Base-by-base conservation (phyloP, 116 monocot species). In the Dioscorea cayenensis region DNA sequence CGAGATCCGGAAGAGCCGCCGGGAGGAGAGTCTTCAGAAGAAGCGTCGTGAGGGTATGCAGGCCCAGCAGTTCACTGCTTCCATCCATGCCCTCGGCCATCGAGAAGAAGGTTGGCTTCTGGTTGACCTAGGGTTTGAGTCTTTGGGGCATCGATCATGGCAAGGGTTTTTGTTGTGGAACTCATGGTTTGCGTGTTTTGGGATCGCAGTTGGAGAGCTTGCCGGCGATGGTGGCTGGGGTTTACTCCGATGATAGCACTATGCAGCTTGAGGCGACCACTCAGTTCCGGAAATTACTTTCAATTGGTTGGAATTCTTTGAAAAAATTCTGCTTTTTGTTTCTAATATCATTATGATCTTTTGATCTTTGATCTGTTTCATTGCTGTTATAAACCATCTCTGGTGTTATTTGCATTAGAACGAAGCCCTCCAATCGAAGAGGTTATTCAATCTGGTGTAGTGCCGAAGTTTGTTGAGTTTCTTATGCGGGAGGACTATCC, bases 21-120 rank as follows among this genome's bases (percentile, higher is more conserved):
- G 95, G 25, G 95, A 92, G 78, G 89, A 92, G 77, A 87, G 83
- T 49, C 81, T 95, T 28, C 87, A 72, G 77, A 92, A 92, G 82
- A 95, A 92, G 90, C 77, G 95, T 63, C 74, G 92, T 14, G 92
- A 89, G 73, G 89, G 87, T 21, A 85, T 85, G 87, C 80, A 71
- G 58, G 52, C 77, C 21, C 80, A 79, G 77, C 73, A 77, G 36
- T 76, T 72, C 28, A 60, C 70, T 18, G 23, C 72, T 10, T 65
- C 71, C 29, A 52, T 32, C 58, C 73, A 51, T 63, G 66, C 51
- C 51, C 21, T 62, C 79, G 14, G 80, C 63, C 69, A 43, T 73
- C 64, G 89, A 91, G 68, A 86, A 87, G 77, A 88, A 83, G 88
- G 90, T 94, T 25, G 32, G 55, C 49, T 18, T 71, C 68, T 18